Base-by-base conservation (phyloP, 768 basidiomycete genomes). In the Pilatotrama ljubarskyi region DNA sequence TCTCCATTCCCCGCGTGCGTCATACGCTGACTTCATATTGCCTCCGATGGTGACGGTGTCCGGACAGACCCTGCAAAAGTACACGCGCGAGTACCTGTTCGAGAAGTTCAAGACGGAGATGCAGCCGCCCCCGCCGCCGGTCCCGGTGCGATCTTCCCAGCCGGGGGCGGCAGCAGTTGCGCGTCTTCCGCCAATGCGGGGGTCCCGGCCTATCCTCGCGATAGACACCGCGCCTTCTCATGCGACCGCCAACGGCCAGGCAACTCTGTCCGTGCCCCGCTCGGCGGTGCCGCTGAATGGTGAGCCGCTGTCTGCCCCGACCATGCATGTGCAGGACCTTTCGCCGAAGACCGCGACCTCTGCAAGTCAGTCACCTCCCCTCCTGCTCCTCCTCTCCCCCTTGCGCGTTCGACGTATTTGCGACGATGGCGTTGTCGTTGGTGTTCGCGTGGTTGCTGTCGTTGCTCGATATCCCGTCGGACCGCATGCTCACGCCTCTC, bases 41-140 rank as follows among this genome's bases (percentile, higher is more conserved):
- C 14, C 24, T 40, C 13, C 25, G 53, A 4, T 32, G 4, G 29
- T 10, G 53, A 4, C 10, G 4, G 29, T 10, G 29, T 10, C 5
- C 29, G 10, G 5, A 32, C 71, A 94, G 91, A 90, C 87, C 52
- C 79, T 95, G 67, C 89, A 90, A 77, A 88, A 88, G 70, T 92
- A 92, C 74, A 93, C 91, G 38, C 82, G 84, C 67, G 87, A 90
- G 67, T 91, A 92, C 76, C 81, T 93, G 51, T 89, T 89, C 65
- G 85, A 90, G 69, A 91, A 88, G 69, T 93, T 88, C 76, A 67
- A 60, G 43, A 50, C 54, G 41, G 69, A 70, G 49, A 55, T 61
- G 51, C 68, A 67, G 54, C 66, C 62, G 25, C 49, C 54, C 4
- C 68, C 51, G 38, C 55, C 58, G 38, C 55, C 58, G 15, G 53